phyloP scores from a whole-genome alignment of 805 yeast genomes.

The Nakazawaea siamensis region DNA sequence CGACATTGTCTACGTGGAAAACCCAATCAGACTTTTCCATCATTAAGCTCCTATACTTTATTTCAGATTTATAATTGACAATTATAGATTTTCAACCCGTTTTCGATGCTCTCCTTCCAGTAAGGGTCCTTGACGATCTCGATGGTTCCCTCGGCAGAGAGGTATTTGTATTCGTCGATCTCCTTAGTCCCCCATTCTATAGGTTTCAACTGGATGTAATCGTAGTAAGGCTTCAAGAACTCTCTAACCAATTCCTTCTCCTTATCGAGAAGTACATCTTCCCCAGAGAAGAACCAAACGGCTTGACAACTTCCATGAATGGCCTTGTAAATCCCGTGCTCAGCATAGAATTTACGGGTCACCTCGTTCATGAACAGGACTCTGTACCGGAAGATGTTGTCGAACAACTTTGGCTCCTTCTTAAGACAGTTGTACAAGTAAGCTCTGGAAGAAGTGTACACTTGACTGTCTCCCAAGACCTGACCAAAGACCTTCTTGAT shows the following conservation, averaged over 20 bases:
- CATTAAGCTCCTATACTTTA: slow-evolving; percentile 43
- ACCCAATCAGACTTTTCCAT: slow-evolving; percentile 96
- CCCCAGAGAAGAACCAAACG: slow-evolving; percentile 23
- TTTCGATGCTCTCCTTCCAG: slow-evolving; percentile 18
- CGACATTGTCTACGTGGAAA: slow-evolving; percentile 88
- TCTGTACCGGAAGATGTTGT: slow-evolving; percentile 10
- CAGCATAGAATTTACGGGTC: slow-evolving; percentile 1
- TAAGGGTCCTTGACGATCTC: slow-evolving; percentile 20
- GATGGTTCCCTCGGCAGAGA: slow-evolving; percentile 22
- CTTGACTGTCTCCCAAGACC: slow-evolving; percentile 29
- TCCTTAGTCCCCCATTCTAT: slow-evolving; percentile 23
- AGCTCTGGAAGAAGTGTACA: slow-evolving; percentile 28
- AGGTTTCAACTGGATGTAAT: slow-evolving; percentile 18
- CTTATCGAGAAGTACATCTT: slow-evolving; percentile 18
- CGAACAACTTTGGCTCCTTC: slow-evolving; percentile 9
- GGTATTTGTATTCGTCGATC: slow-evolving; percentile 17
- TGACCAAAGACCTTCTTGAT: slow-evolving; percentile 22
- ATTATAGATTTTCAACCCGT: slow-evolving; percentile 4
- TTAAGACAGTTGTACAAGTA: slow-evolving; percentile 23
- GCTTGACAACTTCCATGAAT: slow-evolving; percentile 10
- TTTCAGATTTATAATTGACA: slow-evolving; percentile 3
- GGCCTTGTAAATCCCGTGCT: slow-evolving; percentile 5
- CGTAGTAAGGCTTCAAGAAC: slow-evolving; percentile 19
- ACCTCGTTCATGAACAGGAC: slow-evolving; percentile 6
- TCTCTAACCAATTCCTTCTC: slow-evolving; percentile 11